Evolutionary conservation across 768 basidiomycete species (phyloP), one percentile per base, ranked within the genome.

Genomic region (Tephrocybe sp.): DNA sequence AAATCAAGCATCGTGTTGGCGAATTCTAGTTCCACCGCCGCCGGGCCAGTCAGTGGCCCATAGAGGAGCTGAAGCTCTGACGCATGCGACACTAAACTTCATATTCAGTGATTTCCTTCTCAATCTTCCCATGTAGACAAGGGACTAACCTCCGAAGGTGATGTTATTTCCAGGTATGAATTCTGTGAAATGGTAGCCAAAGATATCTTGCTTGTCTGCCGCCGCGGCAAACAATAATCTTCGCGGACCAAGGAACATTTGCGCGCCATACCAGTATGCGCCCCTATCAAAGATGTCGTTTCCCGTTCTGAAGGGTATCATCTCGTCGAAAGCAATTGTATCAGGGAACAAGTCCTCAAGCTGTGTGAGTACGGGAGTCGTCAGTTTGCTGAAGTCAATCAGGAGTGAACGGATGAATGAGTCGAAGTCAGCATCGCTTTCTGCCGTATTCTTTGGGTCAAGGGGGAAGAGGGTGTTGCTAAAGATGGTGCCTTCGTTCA

Each of bases 281-380:
- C 71, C 76, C 39, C 82, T 63, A 56, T 84, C 82, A 48, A 79
- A 84, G 6, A 84, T 66, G 8, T 75, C 76, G 59, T 84, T 80
- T 0, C 83, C 82, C 0, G 80, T 84, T 49, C 78, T 75, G 67
- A 81, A 83, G 0, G 75, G 71, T 0, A 49, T 17, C 33, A 74
- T 75, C 3, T 81, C 80, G 3, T 49, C 23, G 39, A 31, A 11
- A 26, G 26, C 26, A 45, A 78, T 75, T 44, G 82, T 76, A 0
- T 76, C 75, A 0, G 79, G 78, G 62, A 71, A 84, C 9, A 77
- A 51, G 0, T 48, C 35, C 30, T 73, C 59, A 33, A 79, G 70
- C 2, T 68, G 59, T 26, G 70, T 53, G 2, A 81, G 51, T n/a
- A 75, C 65, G 49, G 72, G 68, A 12, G 58, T 49, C 0, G 76